phyloP scores from a whole-genome alignment of 192 early-diverging fungal genomes.

The Gonapodya prolifera region DNA sequence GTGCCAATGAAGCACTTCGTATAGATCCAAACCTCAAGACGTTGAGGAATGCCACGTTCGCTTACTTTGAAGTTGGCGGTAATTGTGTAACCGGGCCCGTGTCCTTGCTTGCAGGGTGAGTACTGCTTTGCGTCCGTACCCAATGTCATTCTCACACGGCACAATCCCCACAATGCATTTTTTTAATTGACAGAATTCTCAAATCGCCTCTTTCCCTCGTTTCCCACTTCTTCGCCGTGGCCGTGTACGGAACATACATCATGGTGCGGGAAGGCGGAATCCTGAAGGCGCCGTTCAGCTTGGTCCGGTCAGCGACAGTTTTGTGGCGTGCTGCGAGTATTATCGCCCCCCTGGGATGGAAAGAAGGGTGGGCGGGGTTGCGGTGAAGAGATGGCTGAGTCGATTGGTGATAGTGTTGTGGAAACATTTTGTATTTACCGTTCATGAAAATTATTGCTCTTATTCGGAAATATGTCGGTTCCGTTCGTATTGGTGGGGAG shows the following conservation, averaged over 20 bases:
- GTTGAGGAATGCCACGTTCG: constrained; percentile 77
- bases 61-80: constrained; percentile 75
- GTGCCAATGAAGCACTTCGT: background rate
- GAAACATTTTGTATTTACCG: background rate
- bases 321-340: background rate
- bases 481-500: too few relatives aligned
- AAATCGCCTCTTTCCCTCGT: constrained; percentile 63
- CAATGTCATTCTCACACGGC: background rate
- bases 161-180: background rate
- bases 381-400: too few relatives aligned
- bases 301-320: background rate
- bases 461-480: too few relatives aligned
- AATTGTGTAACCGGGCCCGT: constrained; percentile 67
- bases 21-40: constrained; percentile 54
- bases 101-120: constrained; percentile 64
- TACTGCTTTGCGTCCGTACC: constrained; percentile 5
- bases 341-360: background rate
- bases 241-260: constrained; percentile 40
- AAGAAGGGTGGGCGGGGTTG: background rate
- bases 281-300: background rate
- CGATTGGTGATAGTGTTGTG: background rate
- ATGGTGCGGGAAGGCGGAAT: background rate
- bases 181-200: constrained; percentile 27
- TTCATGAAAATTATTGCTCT: background rate
- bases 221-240: constrained; percentile 88